A percentile compares a stretch with the other conserved stretches of the same genome.
Evolutionary conservation across 176 grass and related monocot species (phyloP).

Genomic region (Pharus latifolius): DNA sequence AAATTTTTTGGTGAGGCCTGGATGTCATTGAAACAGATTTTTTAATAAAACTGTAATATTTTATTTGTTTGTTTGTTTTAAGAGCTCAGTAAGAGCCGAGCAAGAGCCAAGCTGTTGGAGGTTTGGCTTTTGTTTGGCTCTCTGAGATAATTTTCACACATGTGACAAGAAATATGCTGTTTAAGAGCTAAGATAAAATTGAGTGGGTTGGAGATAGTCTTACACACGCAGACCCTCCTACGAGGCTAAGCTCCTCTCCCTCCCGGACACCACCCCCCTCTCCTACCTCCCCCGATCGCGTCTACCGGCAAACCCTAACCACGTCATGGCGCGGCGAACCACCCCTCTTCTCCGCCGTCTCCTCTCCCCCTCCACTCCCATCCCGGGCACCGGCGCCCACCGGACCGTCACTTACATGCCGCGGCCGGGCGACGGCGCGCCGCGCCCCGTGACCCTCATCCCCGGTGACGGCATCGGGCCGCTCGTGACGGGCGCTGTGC

Average conservation of each 20-base stretch:
- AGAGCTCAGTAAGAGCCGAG: too few relatives aligned
- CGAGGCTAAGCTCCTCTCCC: not conserved
- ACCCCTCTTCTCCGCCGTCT: slow-evolving; percentile 51
- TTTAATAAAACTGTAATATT: too few relatives aligned
- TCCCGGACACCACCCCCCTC: not conserved
- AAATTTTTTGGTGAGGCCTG: too few relatives aligned
- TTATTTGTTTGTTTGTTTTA: too few relatives aligned
- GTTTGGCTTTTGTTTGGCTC: too few relatives aligned
- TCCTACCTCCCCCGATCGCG: not conserved
- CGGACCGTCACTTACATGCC: slow-evolving; percentile 96
- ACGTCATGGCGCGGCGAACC: slow-evolving; percentile 69
- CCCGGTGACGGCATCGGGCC: slow-evolving; percentile 89
- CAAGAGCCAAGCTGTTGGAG: too few relatives aligned
- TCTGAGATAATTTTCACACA: too few relatives aligned
- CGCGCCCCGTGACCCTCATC: slow-evolving; percentile 69
- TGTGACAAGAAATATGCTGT: too few relatives aligned
- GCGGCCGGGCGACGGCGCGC: slow-evolving; percentile 77
- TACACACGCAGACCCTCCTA: too few relatives aligned
- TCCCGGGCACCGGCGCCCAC: slow-evolving; percentile 11
- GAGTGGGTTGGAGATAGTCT: too few relatives aligned
- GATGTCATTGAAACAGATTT: too few relatives aligned
- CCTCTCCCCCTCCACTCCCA: not conserved
- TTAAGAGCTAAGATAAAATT: too few relatives aligned
- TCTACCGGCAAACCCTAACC: slow-evolving; percentile 47
- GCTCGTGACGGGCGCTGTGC: slow-evolving; percentile 79